phyloP scores from a whole-genome alignment of 306 rosid species.

The Clitoria ternatea region DNA sequence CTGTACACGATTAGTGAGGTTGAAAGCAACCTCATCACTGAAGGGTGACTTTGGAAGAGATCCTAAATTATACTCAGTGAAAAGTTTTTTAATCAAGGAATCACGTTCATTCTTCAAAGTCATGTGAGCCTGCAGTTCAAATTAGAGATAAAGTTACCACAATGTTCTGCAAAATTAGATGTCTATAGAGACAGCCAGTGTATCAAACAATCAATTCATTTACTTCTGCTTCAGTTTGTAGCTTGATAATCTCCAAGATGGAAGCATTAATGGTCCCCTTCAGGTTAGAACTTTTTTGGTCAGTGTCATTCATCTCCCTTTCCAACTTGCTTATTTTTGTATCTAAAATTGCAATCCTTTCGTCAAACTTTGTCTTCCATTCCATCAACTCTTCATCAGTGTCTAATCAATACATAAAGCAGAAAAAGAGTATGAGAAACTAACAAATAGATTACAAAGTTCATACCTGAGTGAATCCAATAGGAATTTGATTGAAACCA shows the following conservation, averaged over 20 bases:
- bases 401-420: constrained; percentile 45
- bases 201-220: constrained; percentile 29
- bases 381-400: constrained; percentile 87
- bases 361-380: constrained; percentile 81
- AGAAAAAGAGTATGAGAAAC: constrained; percentile 22
- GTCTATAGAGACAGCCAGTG: constrained; percentile 9
- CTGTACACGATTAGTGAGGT: constrained; percentile 61
- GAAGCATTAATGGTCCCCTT: constrained; percentile 31
- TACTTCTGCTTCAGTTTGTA: constrained; percentile 83
- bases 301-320: constrained; percentile 63
- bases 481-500: neutral
- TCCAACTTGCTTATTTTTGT: constrained; percentile 58
- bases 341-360: constrained; percentile 56
- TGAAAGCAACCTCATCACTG: constrained; percentile 54
- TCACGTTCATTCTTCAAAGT: constrained; percentile 78
- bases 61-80: constrained; percentile 65
- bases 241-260: constrained; percentile 65
- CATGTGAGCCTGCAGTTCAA: constrained; percentile 63
- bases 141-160: constrained; percentile 24
- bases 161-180: constrained; percentile 16
- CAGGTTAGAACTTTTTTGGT: constrained; percentile 40
- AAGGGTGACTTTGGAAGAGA: constrained; percentile 67
- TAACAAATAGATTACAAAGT: constrained; percentile 1
- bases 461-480: neutral
- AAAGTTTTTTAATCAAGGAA: constrained; percentile 52